Evolutionary conservation across 208 protist genomes (phyloP).

Genomic region (Borovskyia barvae): DNA sequence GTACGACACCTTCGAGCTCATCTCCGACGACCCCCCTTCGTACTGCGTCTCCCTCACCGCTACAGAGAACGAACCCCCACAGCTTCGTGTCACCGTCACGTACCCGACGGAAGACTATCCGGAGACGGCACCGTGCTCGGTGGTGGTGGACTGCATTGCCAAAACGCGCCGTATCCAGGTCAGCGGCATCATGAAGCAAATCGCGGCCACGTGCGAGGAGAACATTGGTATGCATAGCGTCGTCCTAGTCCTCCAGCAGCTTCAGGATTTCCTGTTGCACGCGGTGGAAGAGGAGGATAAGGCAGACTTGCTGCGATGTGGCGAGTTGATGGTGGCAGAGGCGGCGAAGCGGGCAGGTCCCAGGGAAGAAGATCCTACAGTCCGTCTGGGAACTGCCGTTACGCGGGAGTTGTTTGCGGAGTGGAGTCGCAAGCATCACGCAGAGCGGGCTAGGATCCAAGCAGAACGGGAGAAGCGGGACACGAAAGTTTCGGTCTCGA

Average conservation of each 20-base stretch:
- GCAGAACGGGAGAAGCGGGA: conserved; percentile 46
- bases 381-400: conserved; percentile 73
- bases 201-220: conserved; percentile 58
- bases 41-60: conserved; percentile 74
- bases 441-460: conserved; percentile 43
- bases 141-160: conserved; percentile 61
- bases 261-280: conserved; percentile 67
- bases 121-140: conserved; percentile 46
- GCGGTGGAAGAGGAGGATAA: conserved; percentile 67
- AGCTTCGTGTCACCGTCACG: conserved; percentile 77
- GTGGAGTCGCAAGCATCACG: conserved; percentile 66
- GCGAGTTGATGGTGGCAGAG: conserved; percentile 53
- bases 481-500: conserved; percentile 37
- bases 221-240: conserved; percentile 77
- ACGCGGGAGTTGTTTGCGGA: conserved; percentile 83
- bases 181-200: conserved; percentile 48
- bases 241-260: conserved; percentile 67
- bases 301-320: conserved; percentile 60
- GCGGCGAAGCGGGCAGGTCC: conserved; percentile 24
- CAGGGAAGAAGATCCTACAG: conserved; percentile 58
- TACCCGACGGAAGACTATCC: conserved; percentile 78
- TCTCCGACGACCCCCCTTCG: conserved; percentile 67
- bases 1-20: conserved; percentile 83
- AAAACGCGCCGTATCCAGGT: conserved; percentile 73
- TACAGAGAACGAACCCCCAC: conserved; percentile 57